A percentile compares a stretch with the other conserved stretches of the same genome.
Conservation (phyloP, 108 stramenopile genomes). For the Cyclotella cryptica region DNA sequence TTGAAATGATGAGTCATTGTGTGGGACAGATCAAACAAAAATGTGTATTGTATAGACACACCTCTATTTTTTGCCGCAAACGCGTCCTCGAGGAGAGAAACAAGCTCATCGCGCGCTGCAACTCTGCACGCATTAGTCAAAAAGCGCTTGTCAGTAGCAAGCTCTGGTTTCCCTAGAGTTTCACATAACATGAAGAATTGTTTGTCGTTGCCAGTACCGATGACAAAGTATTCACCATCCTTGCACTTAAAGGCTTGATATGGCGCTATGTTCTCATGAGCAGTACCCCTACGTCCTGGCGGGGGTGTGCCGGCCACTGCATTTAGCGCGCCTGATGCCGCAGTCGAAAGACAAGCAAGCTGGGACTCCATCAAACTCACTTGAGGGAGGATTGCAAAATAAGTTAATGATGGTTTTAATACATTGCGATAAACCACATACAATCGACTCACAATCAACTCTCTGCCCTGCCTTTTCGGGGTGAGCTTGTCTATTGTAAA, state of each 20-base stretch:
- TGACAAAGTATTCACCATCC: conserved; percentile 46
- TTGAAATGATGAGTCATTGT: background rate
- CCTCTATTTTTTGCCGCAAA: conserved; percentile 37
- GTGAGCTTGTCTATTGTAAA: conserved; percentile 33
- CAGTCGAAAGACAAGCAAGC: conserved; percentile 44
- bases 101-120: conserved; percentile 29
- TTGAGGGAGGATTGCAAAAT: background rate
- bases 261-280: conserved; percentile 61
- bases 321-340: conserved; percentile 49
- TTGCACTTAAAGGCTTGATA: conserved; percentile 59
- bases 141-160: conserved; percentile 43
- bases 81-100: conserved; percentile 31
- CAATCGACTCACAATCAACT: conserved; percentile 26
- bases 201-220: conserved; percentile 54
- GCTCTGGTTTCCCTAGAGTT: conserved; percentile 32
- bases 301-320: conserved; percentile 30
- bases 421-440: too few relatives aligned
- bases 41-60: background rate
- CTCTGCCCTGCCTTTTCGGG: conserved; percentile 39
- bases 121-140: conserved; percentile 48
- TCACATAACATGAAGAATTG: conserved; percentile 52
- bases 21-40: background rate
- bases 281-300: conserved; percentile 52
- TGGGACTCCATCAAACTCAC: conserved; percentile 55
- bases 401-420: background rate